These are phyloP conservation scores for Kwoniella heveanensis DNA, from an alignment of 768 basidiomycete species.

Conservation along the genomic window DNA sequence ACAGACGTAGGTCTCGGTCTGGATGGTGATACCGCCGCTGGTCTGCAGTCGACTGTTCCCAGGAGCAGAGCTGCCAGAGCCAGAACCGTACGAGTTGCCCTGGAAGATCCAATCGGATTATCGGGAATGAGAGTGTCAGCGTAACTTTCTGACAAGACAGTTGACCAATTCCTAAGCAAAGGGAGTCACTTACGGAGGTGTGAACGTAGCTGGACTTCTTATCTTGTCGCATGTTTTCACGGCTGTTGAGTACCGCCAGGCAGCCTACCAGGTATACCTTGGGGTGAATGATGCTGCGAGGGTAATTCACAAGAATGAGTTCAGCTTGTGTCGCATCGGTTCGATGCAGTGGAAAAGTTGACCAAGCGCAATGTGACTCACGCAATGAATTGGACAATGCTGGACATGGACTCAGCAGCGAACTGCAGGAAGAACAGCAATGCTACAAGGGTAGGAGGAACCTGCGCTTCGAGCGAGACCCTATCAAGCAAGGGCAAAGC, in stretches of 20 bases:
- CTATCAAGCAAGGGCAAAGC: too few species aligned
- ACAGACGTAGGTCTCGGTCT: slow-evolving; percentile 18
- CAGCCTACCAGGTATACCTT: slow-evolving; percentile 23
- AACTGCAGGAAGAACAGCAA: slow-evolving; percentile 24
- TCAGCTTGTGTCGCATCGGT: too few species aligned
- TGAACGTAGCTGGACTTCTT: slow-evolving; percentile 11
- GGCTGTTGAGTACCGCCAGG: slow-evolving; percentile 12
- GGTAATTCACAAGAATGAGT: background rate
- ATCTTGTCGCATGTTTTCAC: slow-evolving; percentile 13
- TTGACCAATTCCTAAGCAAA: too few species aligned
- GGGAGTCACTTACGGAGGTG: slow-evolving; percentile 10
- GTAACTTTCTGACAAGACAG: too few species aligned
- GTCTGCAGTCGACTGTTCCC: background rate
- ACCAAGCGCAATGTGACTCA: background rate
- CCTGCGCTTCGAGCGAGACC: slow-evolving; percentile 20
- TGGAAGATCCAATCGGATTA: background rate
- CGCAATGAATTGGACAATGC: slow-evolving; percentile 27
- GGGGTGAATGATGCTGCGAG: slow-evolving; percentile 20
- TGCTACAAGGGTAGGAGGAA: slow-evolving; percentile 22
- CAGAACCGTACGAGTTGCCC: slow-evolving; percentile 2
- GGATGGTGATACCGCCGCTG: slow-evolving; percentile 11
- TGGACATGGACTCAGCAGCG: slow-evolving; percentile 18
- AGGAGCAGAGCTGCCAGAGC: background rate
- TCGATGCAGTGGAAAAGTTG: too few species aligned
- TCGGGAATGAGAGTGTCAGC: too few species aligned